Evolutionary conservation across 1,284 basidiomycete species (phyloP).

Genomic region (Leccinum subrobustum): DNA sequence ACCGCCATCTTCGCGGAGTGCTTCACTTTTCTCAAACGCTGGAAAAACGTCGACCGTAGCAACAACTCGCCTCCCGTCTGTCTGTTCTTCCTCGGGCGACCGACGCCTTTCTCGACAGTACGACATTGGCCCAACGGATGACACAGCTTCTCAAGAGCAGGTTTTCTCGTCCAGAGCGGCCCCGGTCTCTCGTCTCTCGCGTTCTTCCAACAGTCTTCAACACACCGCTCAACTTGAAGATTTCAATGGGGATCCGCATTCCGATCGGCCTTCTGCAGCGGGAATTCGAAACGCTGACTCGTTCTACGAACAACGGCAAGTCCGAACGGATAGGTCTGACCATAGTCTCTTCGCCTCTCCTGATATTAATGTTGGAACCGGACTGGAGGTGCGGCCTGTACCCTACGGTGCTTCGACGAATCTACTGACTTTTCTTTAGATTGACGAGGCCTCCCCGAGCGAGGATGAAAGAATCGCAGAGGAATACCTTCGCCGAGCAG

Average conservation of each 20-base stretch:
- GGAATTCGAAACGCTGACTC: not conserved
- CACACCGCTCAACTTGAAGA: not conserved
- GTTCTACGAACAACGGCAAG: not conserved
- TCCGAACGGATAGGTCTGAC: too few species aligned
- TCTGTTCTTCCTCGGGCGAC: not conserved
- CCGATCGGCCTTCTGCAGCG: not conserved
- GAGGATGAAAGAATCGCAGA: not conserved
- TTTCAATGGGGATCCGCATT: not conserved
- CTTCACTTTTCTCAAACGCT: not conserved
- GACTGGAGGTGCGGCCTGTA: not conserved
- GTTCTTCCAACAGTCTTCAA: not conserved
- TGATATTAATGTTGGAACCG: not conserved
- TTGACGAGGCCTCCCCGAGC: not conserved
- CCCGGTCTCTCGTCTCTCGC: not conserved
- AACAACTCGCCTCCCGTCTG: not conserved
- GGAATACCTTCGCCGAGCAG: not conserved
- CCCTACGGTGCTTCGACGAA: not conserved
- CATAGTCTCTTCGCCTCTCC: not conserved
- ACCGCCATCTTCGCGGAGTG: not conserved
- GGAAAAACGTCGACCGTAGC: not conserved
- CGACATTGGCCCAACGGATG: not conserved
- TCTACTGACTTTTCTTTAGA: not conserved
- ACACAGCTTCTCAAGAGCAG: not conserved
- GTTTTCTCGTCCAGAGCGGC: not conserved
- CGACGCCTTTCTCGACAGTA: not conserved